Base-by-base conservation (phyloP, 257 asterid species). In the Przewalskia tangutica region DNA sequence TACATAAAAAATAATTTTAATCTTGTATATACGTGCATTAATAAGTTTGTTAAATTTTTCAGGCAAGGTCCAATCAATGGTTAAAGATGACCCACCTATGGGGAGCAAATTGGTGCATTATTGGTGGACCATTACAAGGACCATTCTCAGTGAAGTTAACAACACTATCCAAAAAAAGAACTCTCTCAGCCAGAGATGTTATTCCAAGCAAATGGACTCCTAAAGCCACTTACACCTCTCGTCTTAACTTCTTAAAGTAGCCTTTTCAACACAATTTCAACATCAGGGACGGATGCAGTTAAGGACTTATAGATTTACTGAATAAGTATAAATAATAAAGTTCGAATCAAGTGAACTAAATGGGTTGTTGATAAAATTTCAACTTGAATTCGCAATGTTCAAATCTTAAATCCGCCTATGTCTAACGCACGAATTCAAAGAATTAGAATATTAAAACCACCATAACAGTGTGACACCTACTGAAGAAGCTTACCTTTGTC, bases 31-130 rank as follows among this genome's bases (percentile, higher is more conserved):
- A 27, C 32, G n/a, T n/a, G n/a, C n/a, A 38, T 38, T 38, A 38
- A 38, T 38, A 38, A 38, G 32, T 38, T 38, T 38, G 42, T 38
- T 38, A 38, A 27, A 38, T 38, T 38, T 38, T 38, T 12, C 11
- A 62, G 81, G 88, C 81, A 94, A 98, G 86, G 55, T 92, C 97
- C 18, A 87, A 67, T 7, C 84, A 86, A 56, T 96, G 99, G 99
- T 89, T 96, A 13, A 88, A 89, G 48, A 96, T 94, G 99, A 85
- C 89, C 0, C 99, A 96, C 40, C 16, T 96, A 77, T 96, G 98
- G 99, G 99, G 99, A 38, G 99, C 99, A 14, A 94, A 87, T 83
- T 96, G 99, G 99, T 87, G 89, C 81, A 90, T 96, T 32, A 89
- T 88, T 63, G 94, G 95, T 13, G 98, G 98, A 13, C 97, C 97